Base-by-base conservation (phyloP, 2,329 filamentous ascomycete genomes). In the Penicillium rolfsii region DNA sequence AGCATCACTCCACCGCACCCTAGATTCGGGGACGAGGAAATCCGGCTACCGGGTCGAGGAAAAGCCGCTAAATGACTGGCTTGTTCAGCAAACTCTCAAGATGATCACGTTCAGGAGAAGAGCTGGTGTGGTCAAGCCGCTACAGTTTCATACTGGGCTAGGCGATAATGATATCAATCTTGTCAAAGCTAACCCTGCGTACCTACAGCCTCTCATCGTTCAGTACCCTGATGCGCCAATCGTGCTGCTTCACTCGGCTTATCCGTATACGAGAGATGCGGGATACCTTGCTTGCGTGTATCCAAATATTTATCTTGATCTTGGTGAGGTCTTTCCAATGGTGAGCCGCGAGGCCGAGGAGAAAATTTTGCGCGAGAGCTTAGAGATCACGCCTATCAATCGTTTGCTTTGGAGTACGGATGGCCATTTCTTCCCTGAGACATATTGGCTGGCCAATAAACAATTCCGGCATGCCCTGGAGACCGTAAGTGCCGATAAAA, bases 111-210 rank as follows among this genome's bases (percentile, higher is more conserved):
- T 55, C 75, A 79, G 69, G 28, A 67, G 67, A 58, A 74, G 73
- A 19, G 73, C 72, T 3, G 75, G 76, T 1, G 67, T 75, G 59
- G 85, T 84, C 59, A 95, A 94, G 72, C 90, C 91, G 0, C 80
- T 96, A 12, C 91, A 96, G 70, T 90, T 96, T 65, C 91, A 96
- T 70, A 95, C 91, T 0, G 91, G 91, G 0, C 81, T 95, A 0
- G 91, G 91, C 0, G 91, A 95, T 70, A 90, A 88, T 66, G 91
- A 95, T 68, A 89, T 95, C 54, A 84, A 82, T 4, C 79, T 96
- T 28, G 79, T 85, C 2, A 84, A 84, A 54, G 85, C 91, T 0
- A 94, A 91, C 45, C 91, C 92, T 0, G 85, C 90, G 0, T 87
- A 90, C 67, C 78, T 96, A 26, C 91, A 96, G 70, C 78, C 82